Conservation (phyloP, 2,329 filamentous ascomycete genomes). For the Metarhizium robertsii region DNA sequence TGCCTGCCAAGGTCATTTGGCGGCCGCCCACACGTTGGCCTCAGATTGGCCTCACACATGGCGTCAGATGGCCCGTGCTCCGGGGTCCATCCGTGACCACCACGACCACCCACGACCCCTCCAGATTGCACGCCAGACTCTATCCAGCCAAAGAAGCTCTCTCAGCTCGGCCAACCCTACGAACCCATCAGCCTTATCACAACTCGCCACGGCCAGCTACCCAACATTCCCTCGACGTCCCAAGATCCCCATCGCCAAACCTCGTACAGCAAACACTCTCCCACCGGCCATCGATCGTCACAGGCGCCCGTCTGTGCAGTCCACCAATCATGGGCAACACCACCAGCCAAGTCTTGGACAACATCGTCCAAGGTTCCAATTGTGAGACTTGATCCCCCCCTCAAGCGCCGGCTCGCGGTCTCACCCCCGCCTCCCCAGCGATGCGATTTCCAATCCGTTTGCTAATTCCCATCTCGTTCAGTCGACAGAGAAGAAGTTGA, state of each 20-base stretch:
- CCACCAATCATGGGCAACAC: slow-evolving; percentile 52
- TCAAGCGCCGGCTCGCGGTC: not conserved
- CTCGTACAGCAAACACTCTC: not conserved
- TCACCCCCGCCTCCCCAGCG: not conserved
- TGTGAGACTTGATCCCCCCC: slow-evolving; percentile 45
- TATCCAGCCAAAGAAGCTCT: not conserved
- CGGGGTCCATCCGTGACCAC: not conserved
- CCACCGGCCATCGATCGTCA: not conserved
- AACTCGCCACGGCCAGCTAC: not conserved
- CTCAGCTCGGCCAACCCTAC: not conserved
- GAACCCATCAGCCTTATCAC: not conserved
- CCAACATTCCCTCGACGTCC: not conserved
- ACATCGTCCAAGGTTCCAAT: slow-evolving; percentile 93
- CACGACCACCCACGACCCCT: not conserved
- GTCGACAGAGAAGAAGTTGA: slow-evolving; percentile 98
- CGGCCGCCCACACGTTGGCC: no score
- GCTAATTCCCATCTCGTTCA: slow-evolving; percentile 25
- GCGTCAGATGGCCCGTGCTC: not conserved
- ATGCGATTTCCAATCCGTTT: not conserved
- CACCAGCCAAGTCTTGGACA: slow-evolving; percentile 73
- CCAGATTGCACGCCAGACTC: not conserved
- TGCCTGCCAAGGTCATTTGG: no score
- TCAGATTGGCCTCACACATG: not conserved
- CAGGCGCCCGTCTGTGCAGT: slow-evolving; percentile 1
- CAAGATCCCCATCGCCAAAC: not conserved